A percentile compares a stretch with the other conserved stretches of the same genome.
phyloP scores from a whole-genome alignment of 495 filamentous ascomycete species.

The Pseudevernia furfuracea region DNA sequence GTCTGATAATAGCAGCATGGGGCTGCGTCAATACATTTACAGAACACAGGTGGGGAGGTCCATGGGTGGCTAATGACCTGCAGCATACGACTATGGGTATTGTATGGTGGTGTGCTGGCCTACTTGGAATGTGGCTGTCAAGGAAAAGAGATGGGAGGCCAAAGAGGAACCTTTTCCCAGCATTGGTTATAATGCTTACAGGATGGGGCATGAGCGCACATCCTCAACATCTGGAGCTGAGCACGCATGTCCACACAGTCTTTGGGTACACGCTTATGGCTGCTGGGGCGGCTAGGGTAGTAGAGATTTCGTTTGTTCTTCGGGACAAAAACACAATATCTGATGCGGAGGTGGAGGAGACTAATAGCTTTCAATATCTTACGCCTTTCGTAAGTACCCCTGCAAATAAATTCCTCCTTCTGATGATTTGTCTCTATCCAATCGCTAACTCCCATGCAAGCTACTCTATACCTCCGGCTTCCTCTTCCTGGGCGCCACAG shows the following conservation, averaged over 20 bases:
- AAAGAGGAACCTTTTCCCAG: conserved; percentile 87
- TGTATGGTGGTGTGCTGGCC: conserved; percentile 91
- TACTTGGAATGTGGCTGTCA: conserved; percentile 88
- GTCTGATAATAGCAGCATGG: conserved; percentile 82
- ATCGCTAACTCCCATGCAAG: conserved; percentile 35
- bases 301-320: conserved; percentile 86
- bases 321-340: conserved; percentile 56
- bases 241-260: conserved; percentile 80
- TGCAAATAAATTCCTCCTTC: background rate
- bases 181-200: conserved; percentile 80
- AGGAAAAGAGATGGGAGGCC: conserved; percentile 72
- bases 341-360: conserved; percentile 49
- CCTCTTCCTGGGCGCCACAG: conserved; percentile 93
- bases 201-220: conserved; percentile 94
- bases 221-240: conserved; percentile 71
- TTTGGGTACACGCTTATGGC: conserved; percentile 97
- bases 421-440: conserved; percentile 2
- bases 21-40: conserved; percentile 97
- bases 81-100: conserved; percentile 97
- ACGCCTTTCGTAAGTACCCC: conserved; percentile 70
- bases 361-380: conserved; percentile 87
- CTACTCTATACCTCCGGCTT: conserved; percentile 90
- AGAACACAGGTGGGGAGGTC: conserved; percentile 84
- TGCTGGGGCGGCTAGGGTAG: conserved; percentile 71
- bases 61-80: conserved; percentile 91